phyloP scores from a whole-genome alignment of 768 basidiomycete genomes.

The Auricularia sp. region DNA sequence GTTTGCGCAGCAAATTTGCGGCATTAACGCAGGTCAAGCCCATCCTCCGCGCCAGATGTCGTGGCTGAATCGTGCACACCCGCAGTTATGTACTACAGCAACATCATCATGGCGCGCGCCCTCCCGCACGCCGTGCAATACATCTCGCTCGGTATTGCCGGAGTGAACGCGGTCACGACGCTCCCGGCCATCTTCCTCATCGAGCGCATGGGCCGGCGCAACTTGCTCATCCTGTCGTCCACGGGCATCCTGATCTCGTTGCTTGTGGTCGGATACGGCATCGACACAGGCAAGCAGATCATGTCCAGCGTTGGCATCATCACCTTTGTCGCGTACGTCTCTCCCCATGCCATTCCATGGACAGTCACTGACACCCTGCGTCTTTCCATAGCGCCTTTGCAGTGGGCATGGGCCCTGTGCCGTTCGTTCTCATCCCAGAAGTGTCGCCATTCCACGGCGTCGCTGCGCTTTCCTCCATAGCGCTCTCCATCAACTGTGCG shows the following conservation, averaged over 20 bases:
- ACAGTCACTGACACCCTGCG: neutral
- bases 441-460: constrained; percentile 58
- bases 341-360: neutral
- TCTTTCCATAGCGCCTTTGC: constrained; percentile 61
- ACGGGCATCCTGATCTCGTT: constrained; percentile 57
- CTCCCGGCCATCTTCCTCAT: constrained; percentile 83
- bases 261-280: constrained; percentile 54
- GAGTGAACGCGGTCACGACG: constrained; percentile 59
- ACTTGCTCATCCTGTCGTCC: constrained; percentile 57
- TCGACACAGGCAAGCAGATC: constrained; percentile 48
- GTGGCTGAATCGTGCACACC: neutral
- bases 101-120: constrained; percentile 71
- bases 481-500: constrained; percentile 17
- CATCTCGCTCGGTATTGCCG: constrained; percentile 72
- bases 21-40: constrained; percentile 35
- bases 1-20: constrained; percentile 72
- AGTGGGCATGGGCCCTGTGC: constrained; percentile 81
- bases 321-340: constrained; percentile 64
- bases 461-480: constrained; percentile 19
- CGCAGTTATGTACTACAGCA: constrained; percentile 83
- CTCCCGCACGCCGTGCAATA: constrained; percentile 72
- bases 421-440: constrained; percentile 88
- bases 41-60: neutral
- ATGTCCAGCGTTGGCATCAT: constrained; percentile 67
- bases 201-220: constrained; percentile 70